A percentile compares a stretch with the other conserved stretches of the same genome.
phyloP scores from a whole-genome alignment of 805 yeast species.

The Wickerhamomyces xylosicus region DNA sequence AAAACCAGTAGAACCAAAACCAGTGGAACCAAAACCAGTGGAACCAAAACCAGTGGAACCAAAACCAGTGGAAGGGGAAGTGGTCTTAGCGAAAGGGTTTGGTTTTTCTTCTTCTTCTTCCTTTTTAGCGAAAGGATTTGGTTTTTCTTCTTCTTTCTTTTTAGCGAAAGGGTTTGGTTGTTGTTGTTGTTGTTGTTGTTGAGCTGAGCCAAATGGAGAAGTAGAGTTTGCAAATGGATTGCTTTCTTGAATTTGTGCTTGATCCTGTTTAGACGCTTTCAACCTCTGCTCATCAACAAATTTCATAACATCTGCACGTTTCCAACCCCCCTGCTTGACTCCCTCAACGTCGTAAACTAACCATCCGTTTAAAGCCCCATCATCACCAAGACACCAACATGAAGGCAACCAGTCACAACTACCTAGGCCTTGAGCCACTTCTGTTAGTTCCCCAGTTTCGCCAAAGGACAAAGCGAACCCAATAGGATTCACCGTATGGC shows the following conservation, averaged over 20 bases:
- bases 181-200: no score
- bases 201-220: no score
- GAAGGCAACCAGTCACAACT: slow-evolving; percentile 55
- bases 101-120: not conserved
- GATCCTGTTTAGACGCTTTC: no score
- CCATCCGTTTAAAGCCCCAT: slow-evolving; percentile 56
- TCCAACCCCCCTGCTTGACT: slow-evolving; percentile 23
- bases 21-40: slow-evolving; percentile 2
- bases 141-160: slow-evolving; percentile 2
- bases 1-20: slow-evolving; percentile 1
- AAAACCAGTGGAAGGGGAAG: slow-evolving; percentile 2
- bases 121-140: not conserved
- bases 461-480: slow-evolving; percentile 60
- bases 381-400: slow-evolving; percentile 48
- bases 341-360: slow-evolving; percentile 49
- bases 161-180: slow-evolving; percentile 17
- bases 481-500: slow-evolving; percentile 51
- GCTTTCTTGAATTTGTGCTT: no score
- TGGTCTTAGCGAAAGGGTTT: not conserved
- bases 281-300: no score
- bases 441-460: slow-evolving; percentile 29
- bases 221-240: not conserved
- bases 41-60: no score
- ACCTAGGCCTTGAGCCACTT: slow-evolving; percentile 52
- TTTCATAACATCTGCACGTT: not conserved